phyloP scores from a whole-genome alignment of 495 filamentous ascomycete genomes.

The Tuber umbilicatum region DNA sequence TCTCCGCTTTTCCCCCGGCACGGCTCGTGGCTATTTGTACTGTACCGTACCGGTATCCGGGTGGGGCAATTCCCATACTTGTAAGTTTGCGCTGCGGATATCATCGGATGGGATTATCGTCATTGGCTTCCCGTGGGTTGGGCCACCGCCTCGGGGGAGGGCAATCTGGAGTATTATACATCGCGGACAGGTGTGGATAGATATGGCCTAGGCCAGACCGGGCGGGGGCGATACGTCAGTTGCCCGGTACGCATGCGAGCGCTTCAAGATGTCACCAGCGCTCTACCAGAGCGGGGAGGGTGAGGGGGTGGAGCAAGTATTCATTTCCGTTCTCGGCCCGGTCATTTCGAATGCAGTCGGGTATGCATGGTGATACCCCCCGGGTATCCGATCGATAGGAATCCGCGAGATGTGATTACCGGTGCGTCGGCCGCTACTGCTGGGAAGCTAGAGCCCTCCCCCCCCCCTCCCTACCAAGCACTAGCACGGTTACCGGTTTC shows the following conservation, averaged over 20 bases:
- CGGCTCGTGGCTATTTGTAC: no score
- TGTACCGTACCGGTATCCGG: no score
- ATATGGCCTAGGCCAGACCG: not conserved
- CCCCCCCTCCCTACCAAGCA: no score
- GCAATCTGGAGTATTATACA: no score
- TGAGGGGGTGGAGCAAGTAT: not conserved
- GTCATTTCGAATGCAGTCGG: not conserved
- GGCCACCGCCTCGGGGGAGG: no score
- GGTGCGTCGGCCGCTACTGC: not conserved
- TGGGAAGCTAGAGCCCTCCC: not conserved
- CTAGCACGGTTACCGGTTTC: not conserved
- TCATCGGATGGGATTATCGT: no score
- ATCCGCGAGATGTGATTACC: not conserved
- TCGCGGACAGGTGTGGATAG: not conserved
- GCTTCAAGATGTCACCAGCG: not conserved
- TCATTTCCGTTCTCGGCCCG: not conserved
- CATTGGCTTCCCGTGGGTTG: not conserved
- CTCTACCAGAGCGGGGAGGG: not conserved
- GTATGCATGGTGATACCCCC: not conserved
- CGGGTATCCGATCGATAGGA: not conserved
- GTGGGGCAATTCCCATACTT: no score
- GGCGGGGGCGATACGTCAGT: not conserved
- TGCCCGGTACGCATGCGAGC: not conserved
- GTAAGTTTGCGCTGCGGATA: no score
- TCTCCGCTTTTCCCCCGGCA: no score